Base-by-base conservation (phyloP, 192 early-diverging fungal genomes). In the Gryganskiella cystojenkinii region DNA sequence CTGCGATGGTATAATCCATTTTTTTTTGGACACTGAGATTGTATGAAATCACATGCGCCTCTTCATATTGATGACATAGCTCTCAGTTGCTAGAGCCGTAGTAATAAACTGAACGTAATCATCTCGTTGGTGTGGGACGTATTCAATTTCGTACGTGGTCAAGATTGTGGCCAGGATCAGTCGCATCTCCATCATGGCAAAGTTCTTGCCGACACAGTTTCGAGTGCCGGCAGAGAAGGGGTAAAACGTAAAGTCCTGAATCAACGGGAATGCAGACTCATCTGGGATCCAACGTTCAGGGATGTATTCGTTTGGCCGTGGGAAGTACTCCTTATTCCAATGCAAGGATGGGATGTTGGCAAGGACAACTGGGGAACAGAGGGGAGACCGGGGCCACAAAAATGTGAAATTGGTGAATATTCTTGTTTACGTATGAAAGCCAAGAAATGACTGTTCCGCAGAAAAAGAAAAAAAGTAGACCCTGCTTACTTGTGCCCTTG, bases 111-210 rank as follows among this genome's bases (percentile, higher is more conserved):
- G 82, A 22, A 81, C 80, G 35, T 81, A 68, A 19, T 81, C 73
- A 14, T 78, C 58, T 44, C 76, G 56, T 45, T 84, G 82, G 13
- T 53, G 5, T 15, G 62, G 37, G 2, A 88, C 80, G 33, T 71
- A 61, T 20, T 64, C 65, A 20, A 88, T 71, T 0, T 86, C 78
- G 64, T 81, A 89, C 1, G 55, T 67, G 28, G 63, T 74, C 14
- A 89, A 33, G 5, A 89, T 45, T 10, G 73, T 61, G n/a, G 83
- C 66, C 24, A 89, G 33, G 15, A 70, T 64, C 17, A 88, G 35
- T n/a, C 80, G 71, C 80, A 89, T 85, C 70, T 88, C 85, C 64
- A 80, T 81, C 56, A 67, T 59, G 9, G 80, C 81, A 72, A 87
- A 87, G 40, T 78, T 79, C 67, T 81, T 87, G 61, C 85, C 85